phyloP scores from a whole-genome alignment of 129 eudicot species.

The Ambrosia trifida region DNA sequence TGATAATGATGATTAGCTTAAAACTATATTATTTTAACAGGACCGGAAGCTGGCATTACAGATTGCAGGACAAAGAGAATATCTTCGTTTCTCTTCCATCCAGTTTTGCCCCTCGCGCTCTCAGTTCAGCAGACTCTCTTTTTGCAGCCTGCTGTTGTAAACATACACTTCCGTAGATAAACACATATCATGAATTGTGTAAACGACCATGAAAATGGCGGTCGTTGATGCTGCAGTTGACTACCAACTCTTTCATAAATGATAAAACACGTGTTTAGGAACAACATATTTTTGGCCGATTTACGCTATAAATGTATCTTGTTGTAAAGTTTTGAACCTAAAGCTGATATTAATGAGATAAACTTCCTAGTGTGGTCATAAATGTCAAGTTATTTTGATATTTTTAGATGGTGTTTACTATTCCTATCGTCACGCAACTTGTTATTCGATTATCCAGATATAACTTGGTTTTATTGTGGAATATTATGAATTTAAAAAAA shows the following conservation, averaged over 20 bases:
- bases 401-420: not conserved
- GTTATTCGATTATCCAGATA: too few species aligned
- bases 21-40: conserved; percentile 38
- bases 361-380: conserved; percentile 4
- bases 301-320: not conserved
- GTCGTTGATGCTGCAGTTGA: conserved; percentile 20
- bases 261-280: conserved; percentile 4
- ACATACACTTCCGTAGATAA: conserved; percentile 89
- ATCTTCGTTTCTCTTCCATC: conserved; percentile 91
- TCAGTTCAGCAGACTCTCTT: conserved; percentile 88
- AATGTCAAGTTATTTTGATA: not conserved
- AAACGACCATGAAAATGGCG: conserved; percentile 19
- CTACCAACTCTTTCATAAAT: conserved; percentile 16
- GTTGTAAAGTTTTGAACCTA: not conserved
- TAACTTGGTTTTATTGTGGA: too few species aligned
- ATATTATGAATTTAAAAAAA: too few species aligned
- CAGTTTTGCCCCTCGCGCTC: conserved; percentile 80
- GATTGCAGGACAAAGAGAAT: conserved; percentile 80
- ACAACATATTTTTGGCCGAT: not conserved
- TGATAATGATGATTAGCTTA: not conserved
- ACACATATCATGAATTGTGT: conserved; percentile 6
- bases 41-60: conserved; percentile 81
- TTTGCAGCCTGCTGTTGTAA: conserved; percentile 82
- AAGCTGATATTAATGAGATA: not conserved
- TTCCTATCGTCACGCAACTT: not conserved